Evolutionary conservation across 768 basidiomycete genomes (phyloP), one percentile per base, ranked within the genome.

Genomic region (Podaxis sp.): DNA sequence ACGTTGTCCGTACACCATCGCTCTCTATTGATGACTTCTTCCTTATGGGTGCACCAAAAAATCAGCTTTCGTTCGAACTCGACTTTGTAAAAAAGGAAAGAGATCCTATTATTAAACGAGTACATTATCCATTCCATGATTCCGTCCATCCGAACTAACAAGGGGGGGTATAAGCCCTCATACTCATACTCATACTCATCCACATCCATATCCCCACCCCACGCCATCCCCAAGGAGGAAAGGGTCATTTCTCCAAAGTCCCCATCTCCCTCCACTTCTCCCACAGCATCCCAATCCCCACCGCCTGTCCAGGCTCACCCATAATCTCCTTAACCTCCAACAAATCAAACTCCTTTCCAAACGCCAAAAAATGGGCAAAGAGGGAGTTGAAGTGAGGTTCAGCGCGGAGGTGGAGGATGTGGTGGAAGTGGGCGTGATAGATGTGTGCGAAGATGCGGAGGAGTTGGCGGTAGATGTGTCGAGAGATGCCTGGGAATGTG

Each of bases 361-460:
- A 99, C 0, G 96, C 95, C 56, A 99, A 80, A 78, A 97, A 99
- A 76, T 99, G 96, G 0, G 96, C 96, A 74, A 99, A 99, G 40
- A 99, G 87, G 3, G 95, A 96, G 74, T 96, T 96, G 79, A 96
- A 96, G 73, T 96, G 95, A 0, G 93, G 93, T 71, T 99, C 96
- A 10, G 91, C 88, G 44, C 93, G 92, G 26, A 99, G 85, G 71
- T 99, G 95, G 24, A 99, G 85, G 71, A 98, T 90, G 67, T 92
- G 88, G 2, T 83, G 81, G 72, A 95, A 99, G 71, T 99, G 96
- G 8, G 93, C 91, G 73, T 98, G 90, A 73, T 98, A 99, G 69
- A 99, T 86, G 79, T 99, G 96, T 10, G 96, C 96, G 72, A 98
- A 98, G 66, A 99, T 91, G 53, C 96, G 92, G 60, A 99, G 85